phyloP scores from a whole-genome alignment of 306 rosid genomes.

The Delonix regia region DNA sequence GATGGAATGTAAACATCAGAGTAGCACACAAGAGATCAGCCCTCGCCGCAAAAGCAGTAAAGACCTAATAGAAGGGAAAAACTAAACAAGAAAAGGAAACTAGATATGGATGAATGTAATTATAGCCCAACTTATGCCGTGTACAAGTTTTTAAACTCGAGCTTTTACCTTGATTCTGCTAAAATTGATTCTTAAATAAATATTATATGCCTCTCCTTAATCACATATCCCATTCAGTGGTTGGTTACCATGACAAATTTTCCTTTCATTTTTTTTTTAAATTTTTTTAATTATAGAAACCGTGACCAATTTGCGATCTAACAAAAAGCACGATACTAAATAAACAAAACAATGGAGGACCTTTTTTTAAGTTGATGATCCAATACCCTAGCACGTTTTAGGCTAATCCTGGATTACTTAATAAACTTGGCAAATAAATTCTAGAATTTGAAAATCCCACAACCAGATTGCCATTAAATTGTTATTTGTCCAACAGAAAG shows the following conservation, averaged over 20 bases:
- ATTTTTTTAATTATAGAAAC: no score
- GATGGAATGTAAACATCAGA: not conserved
- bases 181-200: conserved; percentile 3
- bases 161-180: conserved; percentile 9
- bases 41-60: not conserved
- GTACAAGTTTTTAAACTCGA: not conserved
- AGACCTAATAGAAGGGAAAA: not conserved
- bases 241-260: not conserved
- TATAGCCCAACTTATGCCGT: not conserved
- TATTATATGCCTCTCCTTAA: conserved; percentile 7
- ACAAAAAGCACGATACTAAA: not conserved
- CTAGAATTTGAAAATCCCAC: not conserved
- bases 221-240: not conserved
- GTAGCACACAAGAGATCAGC: not conserved
- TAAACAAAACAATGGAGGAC: not conserved
- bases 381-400: not conserved
- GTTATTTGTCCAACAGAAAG: conserved; percentile 11
- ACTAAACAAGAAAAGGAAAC: not conserved
- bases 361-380: not conserved
- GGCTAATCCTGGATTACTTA: not conserved
- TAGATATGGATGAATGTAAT: not conserved
- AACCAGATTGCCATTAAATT: conserved; percentile 4
- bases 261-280: no score
- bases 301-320: conserved; percentile 6
- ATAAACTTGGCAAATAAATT: conserved; percentile 2